Evolutionary conservation across 164 flowering plant genomes (phyloP).

Genomic region (Vitis vinifera): DNA sequence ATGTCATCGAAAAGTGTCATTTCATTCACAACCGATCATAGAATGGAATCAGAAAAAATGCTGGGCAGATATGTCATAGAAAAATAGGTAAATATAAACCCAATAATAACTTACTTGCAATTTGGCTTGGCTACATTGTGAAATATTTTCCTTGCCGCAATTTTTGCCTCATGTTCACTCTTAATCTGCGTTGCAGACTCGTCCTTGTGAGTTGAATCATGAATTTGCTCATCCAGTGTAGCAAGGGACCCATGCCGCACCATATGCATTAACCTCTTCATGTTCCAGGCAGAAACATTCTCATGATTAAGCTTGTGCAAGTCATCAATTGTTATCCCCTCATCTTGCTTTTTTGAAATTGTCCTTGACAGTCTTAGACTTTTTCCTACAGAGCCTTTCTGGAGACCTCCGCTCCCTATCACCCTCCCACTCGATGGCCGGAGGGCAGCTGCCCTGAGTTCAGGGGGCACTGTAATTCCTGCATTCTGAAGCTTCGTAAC

Average conservation of each 20-base stretch:
- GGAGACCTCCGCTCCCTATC: conserved; percentile 28
- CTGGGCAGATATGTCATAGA: background rate
- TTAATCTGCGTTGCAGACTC: conserved; percentile 42
- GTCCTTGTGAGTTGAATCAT: conserved; percentile 32
- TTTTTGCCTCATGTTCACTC: conserved; percentile 60
- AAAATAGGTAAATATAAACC: background rate
- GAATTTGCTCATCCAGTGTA: conserved; percentile 57
- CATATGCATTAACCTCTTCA: conserved; percentile 62
- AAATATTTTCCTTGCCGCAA: conserved; percentile 65
- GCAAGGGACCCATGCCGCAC: conserved; percentile 48
- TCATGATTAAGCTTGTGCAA: conserved; percentile 52
- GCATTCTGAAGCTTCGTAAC: conserved; percentile 48
- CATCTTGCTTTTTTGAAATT: conserved; percentile 23
- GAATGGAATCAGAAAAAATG: no score
- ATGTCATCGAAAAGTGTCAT: no score
- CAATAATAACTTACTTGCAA: conserved; percentile 37
- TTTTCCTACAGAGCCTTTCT: conserved; percentile 18
- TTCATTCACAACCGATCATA: no score
- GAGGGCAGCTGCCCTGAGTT: conserved; percentile 35
- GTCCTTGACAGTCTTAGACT: conserved; percentile 35
- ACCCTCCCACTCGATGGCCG: conserved; percentile 26
- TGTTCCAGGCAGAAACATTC: conserved; percentile 74
- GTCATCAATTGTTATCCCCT: conserved; percentile 48
- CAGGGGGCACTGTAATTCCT: conserved; percentile 50
- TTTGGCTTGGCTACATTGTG: conserved; percentile 51